Evolutionary conservation across 2,329 filamentous ascomycete genomes (phyloP).

Genomic region (Calonectria pteridis): DNA sequence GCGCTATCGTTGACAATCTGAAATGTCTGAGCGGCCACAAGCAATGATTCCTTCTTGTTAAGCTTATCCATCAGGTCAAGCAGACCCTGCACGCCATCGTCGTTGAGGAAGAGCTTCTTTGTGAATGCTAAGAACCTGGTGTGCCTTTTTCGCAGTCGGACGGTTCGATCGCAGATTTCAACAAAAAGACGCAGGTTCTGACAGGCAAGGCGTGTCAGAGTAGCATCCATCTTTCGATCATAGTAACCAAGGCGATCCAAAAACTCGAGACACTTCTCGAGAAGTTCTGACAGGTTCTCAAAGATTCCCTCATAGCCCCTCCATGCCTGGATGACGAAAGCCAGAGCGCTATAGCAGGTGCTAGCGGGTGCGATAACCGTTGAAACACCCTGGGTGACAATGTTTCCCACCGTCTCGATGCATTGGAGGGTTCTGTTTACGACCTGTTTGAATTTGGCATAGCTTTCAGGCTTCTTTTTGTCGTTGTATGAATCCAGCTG

Average conservation of each 20-base stretch:
- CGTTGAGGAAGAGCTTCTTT: slow-evolving; percentile 12
- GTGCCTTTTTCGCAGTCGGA: not conserved
- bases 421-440: not conserved
- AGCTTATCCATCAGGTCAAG: not conserved
- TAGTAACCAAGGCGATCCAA: slow-evolving; percentile 11
- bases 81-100: slow-evolving; percentile 9
- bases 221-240: not conserved
- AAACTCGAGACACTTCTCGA: not conserved
- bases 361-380: not conserved
- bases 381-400: slow-evolving; percentile 49
- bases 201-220: not conserved
- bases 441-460: not conserved
- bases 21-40: slow-evolving; percentile 8
- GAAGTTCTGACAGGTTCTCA: not conserved
- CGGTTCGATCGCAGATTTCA: slow-evolving; percentile 6
- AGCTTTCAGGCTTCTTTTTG: not conserved
- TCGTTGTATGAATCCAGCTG: not conserved
- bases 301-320: slow-evolving; percentile 11
- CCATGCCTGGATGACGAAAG: slow-evolving; percentile 9
- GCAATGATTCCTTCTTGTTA: not conserved
- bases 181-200: slow-evolving; percentile 12
- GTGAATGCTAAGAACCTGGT: slow-evolving; percentile 2
- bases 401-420: slow-evolving; percentile 49
- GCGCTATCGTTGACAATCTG: not conserved
- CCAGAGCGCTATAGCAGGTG: slow-evolving; percentile 1